Evolutionary conservation across 768 basidiomycete species (phyloP), one percentile per base, ranked within the genome.

Genomic region (Exsudoporus frostii): DNA sequence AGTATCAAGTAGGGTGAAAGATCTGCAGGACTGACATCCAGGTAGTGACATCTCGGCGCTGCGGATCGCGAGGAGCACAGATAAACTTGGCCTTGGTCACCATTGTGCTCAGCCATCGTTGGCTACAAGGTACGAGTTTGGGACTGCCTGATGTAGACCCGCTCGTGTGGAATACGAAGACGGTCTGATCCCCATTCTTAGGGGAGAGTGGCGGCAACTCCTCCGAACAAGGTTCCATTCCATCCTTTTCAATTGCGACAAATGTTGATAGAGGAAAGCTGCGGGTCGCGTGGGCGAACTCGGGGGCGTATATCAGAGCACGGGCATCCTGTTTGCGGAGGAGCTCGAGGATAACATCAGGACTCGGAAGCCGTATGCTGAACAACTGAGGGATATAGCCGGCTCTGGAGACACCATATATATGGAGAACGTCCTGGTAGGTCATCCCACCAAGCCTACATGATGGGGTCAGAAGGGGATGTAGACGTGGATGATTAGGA

Each of bases 141-240:
- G 89, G 89, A 62, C 82, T 86, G 45, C 88, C 88, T n/a, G 87
- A 90, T 7, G 89, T 90, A 36, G 88, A 90, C 15, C 89, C 89
- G 53, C 84, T 86, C 10, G 89, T 90, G 67, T 89, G 89, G 75
- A 88, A 90, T 48, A 89, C 73, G 74, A 90, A 83, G 42, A 78
- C 77, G 25, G 74, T 67, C 48, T 85, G 82, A 50, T 73, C 69
- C 30, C 58, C 70, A 47, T 51, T 56, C 48, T 51, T 65, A 49
- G 60, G 68, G 58, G 72, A 67, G 36, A 82, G 69, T 19, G 70
- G 69, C 27, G 82, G 80, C 7, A 86, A 66, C 30, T 73, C 61
- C 24, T 71, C 67, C 36, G 70, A 62, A 33, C 73, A 68, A 32
- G 55, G 55, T 57, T 54, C 70, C 75, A 78, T 69, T 37, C 68